A percentile compares a stretch with the other conserved stretches of the same genome.
Evolutionary conservation across 768 basidiomycete genomes (phyloP).

Genomic region (Boletus speciosus): DNA sequence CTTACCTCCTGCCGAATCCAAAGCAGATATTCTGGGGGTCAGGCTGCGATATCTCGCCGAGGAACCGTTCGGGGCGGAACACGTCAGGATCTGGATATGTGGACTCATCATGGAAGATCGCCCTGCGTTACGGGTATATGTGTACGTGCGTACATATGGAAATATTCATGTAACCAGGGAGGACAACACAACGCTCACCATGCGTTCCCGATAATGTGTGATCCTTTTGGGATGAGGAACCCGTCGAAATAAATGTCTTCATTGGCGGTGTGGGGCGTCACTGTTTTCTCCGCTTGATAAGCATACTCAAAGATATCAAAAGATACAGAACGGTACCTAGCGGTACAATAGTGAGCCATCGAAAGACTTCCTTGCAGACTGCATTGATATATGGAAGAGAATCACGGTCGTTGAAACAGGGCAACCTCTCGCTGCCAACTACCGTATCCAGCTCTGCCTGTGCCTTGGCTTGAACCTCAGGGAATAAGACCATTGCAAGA

Average conservation of each 20-base stretch:
- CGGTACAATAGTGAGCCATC: slow-evolving; percentile 22
- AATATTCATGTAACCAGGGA: neutral
- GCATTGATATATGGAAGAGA: slow-evolving; percentile 27
- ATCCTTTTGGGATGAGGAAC: slow-evolving; percentile 25
- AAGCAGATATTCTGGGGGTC: slow-evolving; percentile 21
- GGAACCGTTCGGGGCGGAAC: slow-evolving; percentile 36
- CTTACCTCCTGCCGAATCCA: slow-evolving; percentile 10
- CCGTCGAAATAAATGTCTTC: slow-evolving; percentile 19
- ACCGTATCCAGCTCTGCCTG: slow-evolving; percentile 25
- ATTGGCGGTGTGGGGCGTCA: slow-evolving; percentile 11
- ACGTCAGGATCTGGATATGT: slow-evolving; percentile 31
- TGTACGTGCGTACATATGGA: neutral
- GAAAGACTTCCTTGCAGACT: slow-evolving; percentile 24
- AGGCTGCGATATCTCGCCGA: slow-evolving; percentile 18
- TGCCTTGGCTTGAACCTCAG: slow-evolving; percentile 24
- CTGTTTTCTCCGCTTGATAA: neutral
- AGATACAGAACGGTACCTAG: slow-evolving; percentile 27
- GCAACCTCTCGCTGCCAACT: slow-evolving; percentile 20
- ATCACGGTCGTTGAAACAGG: slow-evolving; percentile 17
- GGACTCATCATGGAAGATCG: slow-evolving; percentile 48
- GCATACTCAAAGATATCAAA: neutral
- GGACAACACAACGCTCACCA: slow-evolving; percentile 17
- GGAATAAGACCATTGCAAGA: slow-evolving; percentile 24
- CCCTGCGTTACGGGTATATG: slow-evolving; percentile 32
- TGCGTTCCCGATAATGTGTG: slow-evolving; percentile 17